These are phyloP conservation scores for Warburgia ugandensis DNA, from an alignment of 164 flowering plant genomes.

Conservation along the genomic window DNA sequence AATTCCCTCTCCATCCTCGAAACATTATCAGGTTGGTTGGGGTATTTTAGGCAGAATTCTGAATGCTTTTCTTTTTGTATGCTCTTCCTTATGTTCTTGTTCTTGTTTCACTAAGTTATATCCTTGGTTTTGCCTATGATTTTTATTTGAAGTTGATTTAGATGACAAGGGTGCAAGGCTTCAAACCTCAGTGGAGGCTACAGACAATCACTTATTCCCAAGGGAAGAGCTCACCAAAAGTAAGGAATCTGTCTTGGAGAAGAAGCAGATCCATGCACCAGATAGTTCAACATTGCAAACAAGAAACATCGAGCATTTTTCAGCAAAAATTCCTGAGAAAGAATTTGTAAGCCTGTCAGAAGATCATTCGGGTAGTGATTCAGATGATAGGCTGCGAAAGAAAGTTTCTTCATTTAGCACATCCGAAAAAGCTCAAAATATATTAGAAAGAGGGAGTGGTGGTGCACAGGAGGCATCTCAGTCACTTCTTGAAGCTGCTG, in stretches of 20 bases:
- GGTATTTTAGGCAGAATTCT: neutral
- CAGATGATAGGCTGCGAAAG: slow-evolving; percentile 25
- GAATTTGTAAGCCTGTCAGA: slow-evolving; percentile 26
- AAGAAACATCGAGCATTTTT: slow-evolving; percentile 22
- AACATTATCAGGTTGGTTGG: slow-evolving; percentile 68
- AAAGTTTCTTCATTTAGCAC: slow-evolving; percentile 17
- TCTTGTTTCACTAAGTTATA: neutral
- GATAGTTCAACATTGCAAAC: slow-evolving; percentile 29
- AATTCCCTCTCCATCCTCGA: slow-evolving; percentile 81
- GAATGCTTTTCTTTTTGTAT: neutral
- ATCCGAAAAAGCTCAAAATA: slow-evolving; percentile 21
- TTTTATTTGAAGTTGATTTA: slow-evolving; percentile 50
- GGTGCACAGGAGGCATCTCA: slow-evolving; percentile 25
- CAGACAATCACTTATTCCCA: slow-evolving; percentile 16
- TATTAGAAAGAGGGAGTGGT: slow-evolving; percentile 19
- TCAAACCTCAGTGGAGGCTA: slow-evolving; percentile 20
- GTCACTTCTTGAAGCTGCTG: slow-evolving; percentile 34
- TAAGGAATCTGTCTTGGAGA: slow-evolving; percentile 29
- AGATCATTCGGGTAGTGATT: slow-evolving; percentile 36
- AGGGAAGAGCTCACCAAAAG: slow-evolving; percentile 29
- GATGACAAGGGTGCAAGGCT: slow-evolving; percentile 29
- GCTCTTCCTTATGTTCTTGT: neutral
- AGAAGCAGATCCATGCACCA: slow-evolving; percentile 26
- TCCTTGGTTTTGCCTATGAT: slow-evolving; percentile 2
- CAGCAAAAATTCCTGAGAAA: slow-evolving; percentile 24